A percentile compares a stretch with the other conserved stretches of the same genome.
Evolutionary conservation across 345 rosid species (phyloP).

Genomic region (Rhodamnia argentea): DNA sequence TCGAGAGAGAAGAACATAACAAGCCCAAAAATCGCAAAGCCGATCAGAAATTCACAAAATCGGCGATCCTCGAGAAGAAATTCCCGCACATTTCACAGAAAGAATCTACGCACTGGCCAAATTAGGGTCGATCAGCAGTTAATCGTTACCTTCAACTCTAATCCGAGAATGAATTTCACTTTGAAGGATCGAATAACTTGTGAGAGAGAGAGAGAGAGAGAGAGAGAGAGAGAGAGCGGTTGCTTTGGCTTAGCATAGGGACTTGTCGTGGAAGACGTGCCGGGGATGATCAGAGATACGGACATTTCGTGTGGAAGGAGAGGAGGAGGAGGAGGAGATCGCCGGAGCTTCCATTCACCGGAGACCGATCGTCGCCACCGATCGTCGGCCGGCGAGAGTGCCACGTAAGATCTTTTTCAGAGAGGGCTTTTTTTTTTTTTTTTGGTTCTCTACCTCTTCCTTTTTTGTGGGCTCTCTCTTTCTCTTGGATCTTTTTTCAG

Average conservation of each 20-base stretch:
- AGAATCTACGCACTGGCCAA: neutral
- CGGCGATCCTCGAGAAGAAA: neutral
- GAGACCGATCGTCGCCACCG: neutral
- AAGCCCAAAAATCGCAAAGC: neutral
- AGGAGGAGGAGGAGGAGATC: neutral
- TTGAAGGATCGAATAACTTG: neutral
- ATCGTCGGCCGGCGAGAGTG: conserved; percentile 30
- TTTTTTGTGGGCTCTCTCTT: neutral
- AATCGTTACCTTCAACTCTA: neutral
- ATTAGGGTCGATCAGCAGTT: neutral
- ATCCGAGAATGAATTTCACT: neutral
- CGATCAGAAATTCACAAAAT: neutral
- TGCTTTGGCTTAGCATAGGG: conserved; percentile 9
- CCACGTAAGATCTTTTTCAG: too few species aligned
- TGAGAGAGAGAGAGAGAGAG: conserved; percentile 26
- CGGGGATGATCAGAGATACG: conserved; percentile 55
- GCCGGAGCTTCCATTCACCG: conserved; percentile 35
- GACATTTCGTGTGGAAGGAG: conserved; percentile 20
- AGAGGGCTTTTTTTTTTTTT: neutral
- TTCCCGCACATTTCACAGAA: conserved; percentile 1
- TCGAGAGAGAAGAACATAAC: neutral
- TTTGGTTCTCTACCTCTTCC: neutral
- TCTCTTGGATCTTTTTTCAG: neutral
- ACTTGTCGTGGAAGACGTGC: conserved; percentile 57
- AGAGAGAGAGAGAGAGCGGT: neutral